A percentile compares a stretch with the other conserved stretches of the same genome.
phyloP scores from a whole-genome alignment of 768 basidiomycete genomes.

The Collybia sp. region DNA sequence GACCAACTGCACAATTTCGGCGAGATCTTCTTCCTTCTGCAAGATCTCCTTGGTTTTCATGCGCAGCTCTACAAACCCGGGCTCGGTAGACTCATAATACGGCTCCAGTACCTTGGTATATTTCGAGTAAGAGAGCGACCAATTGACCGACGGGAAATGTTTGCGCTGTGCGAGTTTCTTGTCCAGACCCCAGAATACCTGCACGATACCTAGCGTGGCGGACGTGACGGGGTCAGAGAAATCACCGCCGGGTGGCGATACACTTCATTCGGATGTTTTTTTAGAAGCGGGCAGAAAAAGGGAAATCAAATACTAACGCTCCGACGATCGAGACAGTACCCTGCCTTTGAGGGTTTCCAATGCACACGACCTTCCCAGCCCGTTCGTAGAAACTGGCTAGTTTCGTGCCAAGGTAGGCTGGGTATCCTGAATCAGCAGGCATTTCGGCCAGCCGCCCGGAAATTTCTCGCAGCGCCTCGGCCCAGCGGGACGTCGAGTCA shows the following conservation, averaged over 20 bases:
- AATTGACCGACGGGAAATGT: conserved; percentile 99
- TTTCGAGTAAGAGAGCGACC: conserved; percentile 99
- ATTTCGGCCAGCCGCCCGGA: conserved; percentile 99
- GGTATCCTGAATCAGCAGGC: conserved; percentile 99
- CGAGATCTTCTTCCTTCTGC: conserved; percentile 97
- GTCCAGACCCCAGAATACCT: conserved; percentile 99
- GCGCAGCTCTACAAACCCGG: conserved; percentile 94
- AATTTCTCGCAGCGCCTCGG: conserved; percentile 97
- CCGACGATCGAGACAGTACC: conserved; percentile 99
- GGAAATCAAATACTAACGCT: conserved; percentile 61
- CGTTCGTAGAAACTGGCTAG: conserved; percentile 98
- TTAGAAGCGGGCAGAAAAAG: conserved; percentile 6
- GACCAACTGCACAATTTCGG: conserved; percentile 99
- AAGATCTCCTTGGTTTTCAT: conserved; percentile 93
- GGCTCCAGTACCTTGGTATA: conserved; percentile 92
- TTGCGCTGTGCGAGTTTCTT: conserved; percentile 99
- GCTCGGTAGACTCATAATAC: conserved; percentile 86
- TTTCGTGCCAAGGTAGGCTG: conserved; percentile 94
- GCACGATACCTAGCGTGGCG: conserved; percentile 96
- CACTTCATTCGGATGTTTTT: conserved; percentile 43
- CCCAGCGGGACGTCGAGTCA: conserved; percentile 98
- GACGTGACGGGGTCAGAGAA: conserved; percentile 99
- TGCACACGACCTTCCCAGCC: conserved; percentile 90
- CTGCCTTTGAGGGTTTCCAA: conserved; percentile 83
- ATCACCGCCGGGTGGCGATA: conserved; percentile 98